Percentiles rank a stretch among this genome's conserved stretches.
phyloP scores from a whole-genome alignment of 1,139 yeast genomes.

The Diutina pseudorugosa region DNA sequence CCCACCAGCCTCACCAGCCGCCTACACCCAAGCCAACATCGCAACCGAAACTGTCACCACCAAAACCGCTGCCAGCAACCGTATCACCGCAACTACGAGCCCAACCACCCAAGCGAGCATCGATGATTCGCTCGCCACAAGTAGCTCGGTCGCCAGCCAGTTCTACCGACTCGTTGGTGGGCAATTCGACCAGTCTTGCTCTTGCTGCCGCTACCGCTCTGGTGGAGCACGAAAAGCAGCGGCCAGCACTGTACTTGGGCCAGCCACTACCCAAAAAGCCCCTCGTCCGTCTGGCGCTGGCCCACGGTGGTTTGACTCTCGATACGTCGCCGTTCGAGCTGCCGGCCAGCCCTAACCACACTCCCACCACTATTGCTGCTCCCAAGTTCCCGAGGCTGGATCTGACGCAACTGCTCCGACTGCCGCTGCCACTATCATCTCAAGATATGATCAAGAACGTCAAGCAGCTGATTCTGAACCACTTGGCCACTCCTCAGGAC shows the following conservation, averaged over 20 bases:
- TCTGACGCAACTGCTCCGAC: neutral
- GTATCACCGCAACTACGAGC: neutral
- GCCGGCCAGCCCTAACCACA: neutral
- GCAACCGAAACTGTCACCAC: neutral
- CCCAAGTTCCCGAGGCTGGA: neutral
- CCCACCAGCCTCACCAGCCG: too few species aligned
- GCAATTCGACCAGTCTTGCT: neutral
- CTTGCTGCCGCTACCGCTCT: neutral
- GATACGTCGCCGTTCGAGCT: neutral
- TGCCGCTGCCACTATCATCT: slow-evolving; percentile 4
- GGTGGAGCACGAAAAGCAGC: neutral
- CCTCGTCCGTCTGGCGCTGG: neutral
- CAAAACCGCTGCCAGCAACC: neutral
- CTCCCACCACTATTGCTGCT: neutral
- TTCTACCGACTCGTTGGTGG: neutral
- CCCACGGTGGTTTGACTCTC: neutral
- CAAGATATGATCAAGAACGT: slow-evolving; percentile 10
- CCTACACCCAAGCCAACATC: neutral
- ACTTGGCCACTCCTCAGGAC: slow-evolving; percentile 6
- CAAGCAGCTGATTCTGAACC: slow-evolving; percentile 9
- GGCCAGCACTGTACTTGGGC: neutral
- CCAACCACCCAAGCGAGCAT: neutral
- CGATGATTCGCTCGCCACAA: neutral
- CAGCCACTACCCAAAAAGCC: neutral
- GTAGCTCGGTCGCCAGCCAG: neutral